A percentile compares a stretch with the other conserved stretches of the same genome.
Evolutionary conservation across 176 grass and related monocot genomes (phyloP).

Genomic region (Aechmea fasciata): DNA sequence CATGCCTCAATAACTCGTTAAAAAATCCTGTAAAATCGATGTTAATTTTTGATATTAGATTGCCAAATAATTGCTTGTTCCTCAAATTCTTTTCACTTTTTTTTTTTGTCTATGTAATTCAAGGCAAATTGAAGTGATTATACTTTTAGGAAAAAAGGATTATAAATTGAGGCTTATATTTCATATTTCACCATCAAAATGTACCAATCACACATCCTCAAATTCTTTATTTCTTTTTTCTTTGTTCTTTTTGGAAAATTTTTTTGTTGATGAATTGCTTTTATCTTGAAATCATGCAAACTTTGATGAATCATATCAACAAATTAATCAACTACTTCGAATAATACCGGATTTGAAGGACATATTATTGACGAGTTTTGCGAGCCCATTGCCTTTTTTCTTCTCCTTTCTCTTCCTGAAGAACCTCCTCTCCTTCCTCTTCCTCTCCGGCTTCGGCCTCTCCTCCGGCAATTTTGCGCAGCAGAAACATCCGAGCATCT

Average conservation of each 20-base stretch:
- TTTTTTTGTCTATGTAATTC: neutral
- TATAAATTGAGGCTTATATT: neutral
- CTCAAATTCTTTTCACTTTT: neutral
- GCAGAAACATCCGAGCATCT: conserved; percentile 8
- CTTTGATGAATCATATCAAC: neutral
- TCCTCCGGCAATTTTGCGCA: conserved; percentile 3
- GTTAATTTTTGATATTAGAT: no score
- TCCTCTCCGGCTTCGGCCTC: conserved; percentile 27
- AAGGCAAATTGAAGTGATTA: neutral
- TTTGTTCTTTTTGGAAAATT: neutral
- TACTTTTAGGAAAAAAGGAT: neutral
- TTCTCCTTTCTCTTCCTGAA: conserved; percentile 47
- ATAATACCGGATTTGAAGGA: conserved; percentile 46
- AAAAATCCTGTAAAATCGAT: no score
- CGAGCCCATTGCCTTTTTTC: conserved; percentile 23
- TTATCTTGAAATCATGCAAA: no score
- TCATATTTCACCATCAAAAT: neutral
- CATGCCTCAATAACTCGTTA: no score
- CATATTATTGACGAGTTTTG: conserved; percentile 47
- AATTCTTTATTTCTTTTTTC: neutral
- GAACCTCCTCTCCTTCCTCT: conserved; percentile 31
- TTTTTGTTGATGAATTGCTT: neutral
- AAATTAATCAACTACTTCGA: neutral
- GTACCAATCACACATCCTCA: no score
- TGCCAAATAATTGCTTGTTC: neutral